Evolutionary conservation across 345 rosid genomes (phyloP).

Genomic region (Pugionium cornutum): DNA sequence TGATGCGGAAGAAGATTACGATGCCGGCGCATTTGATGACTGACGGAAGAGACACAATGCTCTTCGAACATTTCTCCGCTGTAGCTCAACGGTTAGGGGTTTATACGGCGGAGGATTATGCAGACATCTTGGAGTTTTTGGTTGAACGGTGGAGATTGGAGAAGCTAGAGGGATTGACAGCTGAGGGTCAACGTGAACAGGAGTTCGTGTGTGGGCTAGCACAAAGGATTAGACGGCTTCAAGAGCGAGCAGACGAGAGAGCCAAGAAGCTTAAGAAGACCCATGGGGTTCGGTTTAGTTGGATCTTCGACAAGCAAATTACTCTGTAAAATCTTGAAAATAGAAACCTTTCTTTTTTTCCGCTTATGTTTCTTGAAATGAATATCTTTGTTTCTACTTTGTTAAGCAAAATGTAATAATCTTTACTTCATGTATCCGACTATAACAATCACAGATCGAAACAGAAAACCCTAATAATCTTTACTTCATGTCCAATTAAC

Average conservation of each 20-base stretch:
- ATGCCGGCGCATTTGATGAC: conserved; percentile 77
- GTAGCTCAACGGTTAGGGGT: conserved; percentile 71
- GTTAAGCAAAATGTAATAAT: too few species aligned
- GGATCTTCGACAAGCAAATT: conserved; percentile 63
- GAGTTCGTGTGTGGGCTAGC: conserved; percentile 61
- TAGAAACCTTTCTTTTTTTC: neutral
- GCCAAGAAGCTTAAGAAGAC: conserved; percentile 49
- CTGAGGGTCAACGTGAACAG: conserved; percentile 59
- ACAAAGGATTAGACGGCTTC: conserved; percentile 58
- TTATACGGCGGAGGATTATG: conserved; percentile 70
- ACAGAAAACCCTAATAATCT: too few species aligned
- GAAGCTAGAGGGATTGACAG: conserved; percentile 58
- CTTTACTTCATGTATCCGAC: too few species aligned
- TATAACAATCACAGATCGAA: too few species aligned
- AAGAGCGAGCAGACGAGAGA: conserved; percentile 62
- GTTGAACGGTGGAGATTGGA: conserved; percentile 64
- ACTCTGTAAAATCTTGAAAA: conserved; percentile 22
- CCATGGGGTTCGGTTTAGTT: conserved; percentile 51
- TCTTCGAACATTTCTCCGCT: conserved; percentile 61
- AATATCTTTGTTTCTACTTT: too few species aligned
- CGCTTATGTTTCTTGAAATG: too few species aligned
- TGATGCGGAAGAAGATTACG: conserved; percentile 65
- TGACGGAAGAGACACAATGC: conserved; percentile 57
- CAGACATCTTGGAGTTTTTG: conserved; percentile 63
- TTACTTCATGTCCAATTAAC: too few species aligned